Percentiles rank a stretch among this genome's conserved stretches.
Evolutionary conservation across 1,284 basidiomycete species (phyloP).

Genomic region (Peniophora sp.): DNA sequence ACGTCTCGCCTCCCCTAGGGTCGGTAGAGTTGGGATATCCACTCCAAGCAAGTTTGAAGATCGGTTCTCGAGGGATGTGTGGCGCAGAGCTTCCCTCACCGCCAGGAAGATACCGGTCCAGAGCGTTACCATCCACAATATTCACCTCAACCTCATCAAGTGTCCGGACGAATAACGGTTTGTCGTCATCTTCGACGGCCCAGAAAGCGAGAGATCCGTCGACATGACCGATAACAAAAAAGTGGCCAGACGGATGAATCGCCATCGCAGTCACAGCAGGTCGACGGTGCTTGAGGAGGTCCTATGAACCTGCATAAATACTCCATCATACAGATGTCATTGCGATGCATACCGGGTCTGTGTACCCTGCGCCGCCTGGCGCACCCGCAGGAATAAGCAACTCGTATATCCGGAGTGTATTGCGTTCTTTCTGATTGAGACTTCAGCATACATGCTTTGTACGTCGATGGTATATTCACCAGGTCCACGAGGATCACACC

Average conservation of each 20-base stretch:
- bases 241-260: slow-evolving; percentile 63
- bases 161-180: slow-evolving; percentile 75
- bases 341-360: slow-evolving; percentile 30
- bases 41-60: slow-evolving; percentile 87
- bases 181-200: slow-evolving; percentile 75
- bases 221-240: slow-evolving; percentile 68
- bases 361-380: slow-evolving; percentile 69
- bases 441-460: no score
- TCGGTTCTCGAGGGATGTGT: slow-evolving; percentile 54
- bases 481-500: slow-evolving; percentile 72
- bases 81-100: slow-evolving; percentile 6
- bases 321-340: background rate
- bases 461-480: slow-evolving; percentile 27
- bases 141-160: slow-evolving; percentile 50
- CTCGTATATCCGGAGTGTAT: slow-evolving; percentile 58
- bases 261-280: slow-evolving; percentile 68
- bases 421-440: slow-evolving; percentile 41
- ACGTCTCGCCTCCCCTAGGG: slow-evolving; percentile 59
- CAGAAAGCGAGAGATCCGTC: slow-evolving; percentile 88
- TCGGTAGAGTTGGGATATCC: slow-evolving; percentile 59
- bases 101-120: slow-evolving; percentile 35
- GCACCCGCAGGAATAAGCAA: slow-evolving; percentile 68
- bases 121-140: slow-evolving; percentile 34
- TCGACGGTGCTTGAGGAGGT: slow-evolving; percentile 63
- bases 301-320: slow-evolving; percentile 27